Evolutionary conservation across 73 alveolate species (phyloP), one percentile per base, ranked within the genome.

Genomic region (Halteria grandinella): DNA sequence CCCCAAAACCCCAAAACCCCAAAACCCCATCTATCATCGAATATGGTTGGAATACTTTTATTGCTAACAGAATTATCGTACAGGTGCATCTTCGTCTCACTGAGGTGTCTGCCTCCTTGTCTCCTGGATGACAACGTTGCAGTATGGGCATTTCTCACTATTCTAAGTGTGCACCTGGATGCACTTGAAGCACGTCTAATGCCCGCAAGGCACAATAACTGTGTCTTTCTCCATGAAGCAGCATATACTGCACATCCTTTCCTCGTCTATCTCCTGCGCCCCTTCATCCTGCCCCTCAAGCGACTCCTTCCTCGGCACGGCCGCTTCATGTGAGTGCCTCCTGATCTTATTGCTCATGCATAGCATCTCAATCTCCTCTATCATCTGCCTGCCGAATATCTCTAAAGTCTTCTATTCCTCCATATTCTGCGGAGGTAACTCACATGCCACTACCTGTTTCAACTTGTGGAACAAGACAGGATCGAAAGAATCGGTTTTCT

Each of bases 141-240:
- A 66, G 58, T 36, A 66, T 41, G 80, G 80, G 23, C 80, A 66
- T 47, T 32, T 66, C 37, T 66, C 80, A 25, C 80, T 39, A 25
- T 66, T 66, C 36, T 66, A 47, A 4, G 29, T 66, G 25, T 58
- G 78, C 14, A 59, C 58, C 40, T 75, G 41, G 23, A 75, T 75
- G 75, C 87, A 75, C 20, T 45, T 58, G 6, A 0, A 41, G 45
- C 87, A 75, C 5, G 79, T 31, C 33, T 57, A 18, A 75, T 75
- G 87, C 0, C 71, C 79, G 31, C 87, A 75, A 41, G 87, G 87
- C 12, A 41, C 64, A 29, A 40, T 43, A 17, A 12, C 45, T 1
- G 59, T 43, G 45, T 75, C 63, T 18, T 52, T 75, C n/a, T 77
- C 82, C n/a, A 55, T 47, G 55, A 77, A 62, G 55, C 48, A 77